These are phyloP conservation scores for Crucibulum laeve DNA, from an alignment of 768 basidiomycete genomes.

Conservation along the genomic window DNA sequence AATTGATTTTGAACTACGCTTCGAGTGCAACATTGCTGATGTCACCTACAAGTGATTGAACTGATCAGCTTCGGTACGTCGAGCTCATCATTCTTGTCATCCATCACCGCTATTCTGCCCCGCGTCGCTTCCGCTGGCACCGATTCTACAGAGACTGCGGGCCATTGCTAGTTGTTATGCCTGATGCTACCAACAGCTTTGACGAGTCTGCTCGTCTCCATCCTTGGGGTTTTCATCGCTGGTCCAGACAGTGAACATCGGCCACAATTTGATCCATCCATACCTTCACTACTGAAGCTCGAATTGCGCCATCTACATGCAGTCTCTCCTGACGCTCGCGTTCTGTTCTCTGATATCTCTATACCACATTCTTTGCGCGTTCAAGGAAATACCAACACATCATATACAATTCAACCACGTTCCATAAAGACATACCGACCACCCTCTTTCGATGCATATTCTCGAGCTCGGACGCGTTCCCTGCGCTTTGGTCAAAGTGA, in stretches of 20 bases:
- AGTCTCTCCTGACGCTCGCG: constrained; percentile 39
- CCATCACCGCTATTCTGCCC: not conserved
- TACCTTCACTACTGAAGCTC: constrained; percentile 31
- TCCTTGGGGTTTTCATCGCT: constrained; percentile 24
- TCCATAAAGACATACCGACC: constrained; percentile 36
- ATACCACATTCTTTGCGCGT: constrained; percentile 8
- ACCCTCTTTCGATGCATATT: constrained; percentile 40
- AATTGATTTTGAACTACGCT: no score
- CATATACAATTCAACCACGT: constrained; percentile 35
- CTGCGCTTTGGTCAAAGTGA: constrained; percentile 41
- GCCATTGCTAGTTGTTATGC: constrained; percentile 24
- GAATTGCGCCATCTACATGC: constrained; percentile 63
- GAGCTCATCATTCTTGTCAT: no score
- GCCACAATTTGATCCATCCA: constrained; percentile 6
- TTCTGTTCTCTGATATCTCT: constrained; percentile 52
- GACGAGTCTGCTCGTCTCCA: constrained; percentile 43
- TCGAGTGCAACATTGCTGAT: no score
- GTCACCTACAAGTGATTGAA: no score
- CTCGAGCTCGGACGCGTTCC: constrained; percentile 40
- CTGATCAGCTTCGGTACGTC: no score
- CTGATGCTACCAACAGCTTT: constrained; percentile 44
- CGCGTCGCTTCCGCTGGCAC: not conserved
- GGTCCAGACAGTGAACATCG: constrained; percentile 6
- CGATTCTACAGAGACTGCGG: not conserved
- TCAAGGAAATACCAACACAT: constrained; percentile 11